These are phyloP conservation scores for Udeniomyces megalosporus DNA, from an alignment of 768 basidiomycete species.

Conservation along the genomic window DNA sequence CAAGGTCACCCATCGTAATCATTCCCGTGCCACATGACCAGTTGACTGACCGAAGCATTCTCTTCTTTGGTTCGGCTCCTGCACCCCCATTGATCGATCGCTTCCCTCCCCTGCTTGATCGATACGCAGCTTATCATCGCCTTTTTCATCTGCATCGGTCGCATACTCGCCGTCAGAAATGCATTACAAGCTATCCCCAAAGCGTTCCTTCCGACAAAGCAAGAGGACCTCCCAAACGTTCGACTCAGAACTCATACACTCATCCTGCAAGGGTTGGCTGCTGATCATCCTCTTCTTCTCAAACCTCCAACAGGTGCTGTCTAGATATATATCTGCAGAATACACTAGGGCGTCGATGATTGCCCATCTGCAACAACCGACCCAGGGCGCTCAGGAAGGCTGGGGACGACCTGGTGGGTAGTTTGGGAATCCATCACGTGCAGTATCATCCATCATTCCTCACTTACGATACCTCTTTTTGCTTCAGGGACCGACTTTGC, in stretches of 20 bases:
- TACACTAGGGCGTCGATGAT: slow-evolving; percentile 29
- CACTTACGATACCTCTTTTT: too few relatives aligned
- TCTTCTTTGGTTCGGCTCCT: too few relatives aligned
- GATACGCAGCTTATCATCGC: slow-evolving; percentile 6
- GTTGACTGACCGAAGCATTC: too few relatives aligned
- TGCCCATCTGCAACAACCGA: slow-evolving; percentile 29
- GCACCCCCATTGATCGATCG: too few relatives aligned
- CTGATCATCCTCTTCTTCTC: not conserved
- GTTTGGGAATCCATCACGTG: too few relatives aligned
- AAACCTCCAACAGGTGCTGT: not conserved
- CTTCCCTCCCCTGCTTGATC: too few relatives aligned
- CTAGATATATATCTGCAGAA: slow-evolving; percentile 19
- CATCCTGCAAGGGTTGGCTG: too few relatives aligned
- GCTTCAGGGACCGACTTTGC: too few relatives aligned
- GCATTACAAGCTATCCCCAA: slow-evolving; percentile 28
- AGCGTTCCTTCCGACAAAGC: slow-evolving; percentile 29
- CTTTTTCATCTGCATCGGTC: slow-evolving; percentile 16
- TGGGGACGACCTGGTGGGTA: slow-evolving; percentile 29
- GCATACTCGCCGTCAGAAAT: slow-evolving; percentile 17
- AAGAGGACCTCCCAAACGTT: slow-evolving; percentile 27
- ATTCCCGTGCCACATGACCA: too few relatives aligned
- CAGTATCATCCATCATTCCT: too few relatives aligned
- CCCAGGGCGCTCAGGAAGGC: slow-evolving; percentile 27
- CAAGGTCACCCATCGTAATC: too few relatives aligned
- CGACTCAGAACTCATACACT: not conserved